Evolutionary conservation across 2,329 filamentous ascomycete genomes (phyloP).

Genomic region (Phoma sp.): DNA sequence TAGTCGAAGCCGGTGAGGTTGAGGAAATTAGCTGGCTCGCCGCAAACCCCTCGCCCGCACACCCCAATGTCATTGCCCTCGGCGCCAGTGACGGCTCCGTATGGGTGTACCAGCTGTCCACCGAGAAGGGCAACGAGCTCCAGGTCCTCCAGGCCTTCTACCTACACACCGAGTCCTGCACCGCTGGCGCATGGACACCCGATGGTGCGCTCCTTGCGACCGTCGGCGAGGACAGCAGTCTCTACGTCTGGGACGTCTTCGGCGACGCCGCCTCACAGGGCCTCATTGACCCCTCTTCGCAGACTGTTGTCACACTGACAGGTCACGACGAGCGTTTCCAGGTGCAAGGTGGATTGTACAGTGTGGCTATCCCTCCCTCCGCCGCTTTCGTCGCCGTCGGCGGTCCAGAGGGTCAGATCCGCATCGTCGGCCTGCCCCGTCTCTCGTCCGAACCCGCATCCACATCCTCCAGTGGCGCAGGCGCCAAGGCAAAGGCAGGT

Average conservation of each 20-base stretch:
- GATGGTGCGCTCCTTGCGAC: constrained; percentile 88
- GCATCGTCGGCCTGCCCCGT: constrained; percentile 82
- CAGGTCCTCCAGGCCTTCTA: constrained; percentile 92
- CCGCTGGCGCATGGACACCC: constrained; percentile 87
- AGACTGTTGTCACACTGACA: constrained; percentile 77
- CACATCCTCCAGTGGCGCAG: constrained; percentile 51
- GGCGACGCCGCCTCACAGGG: constrained; percentile 73
- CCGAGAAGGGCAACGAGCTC: constrained; percentile 65
- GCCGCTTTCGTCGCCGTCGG: constrained; percentile 83
- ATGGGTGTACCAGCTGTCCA: constrained; percentile 90
- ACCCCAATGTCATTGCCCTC: constrained; percentile 83
- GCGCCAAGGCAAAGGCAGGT: constrained; percentile 57
- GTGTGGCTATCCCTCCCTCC: constrained; percentile 79
- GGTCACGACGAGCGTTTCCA: constrained; percentile 85
- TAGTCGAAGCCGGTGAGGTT: constrained; percentile 84
- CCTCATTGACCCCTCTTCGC: constrained; percentile 60
- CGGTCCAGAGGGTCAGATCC: constrained; percentile 84
- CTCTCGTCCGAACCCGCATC: constrained; percentile 46
- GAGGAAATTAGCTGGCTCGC: constrained; percentile 93
- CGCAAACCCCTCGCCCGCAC: constrained; percentile 72
- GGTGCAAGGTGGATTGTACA: constrained; percentile 90
- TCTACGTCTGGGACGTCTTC: constrained; percentile 94
- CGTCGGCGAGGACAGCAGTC: constrained; percentile 83
- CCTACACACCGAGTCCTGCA: constrained; percentile 83
- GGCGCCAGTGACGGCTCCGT: constrained; percentile 90